Percentiles rank a stretch among this genome's conserved stretches.
phyloP scores from a whole-genome alignment of 768 basidiomycete species.

The Auriscalpium microsporum region DNA sequence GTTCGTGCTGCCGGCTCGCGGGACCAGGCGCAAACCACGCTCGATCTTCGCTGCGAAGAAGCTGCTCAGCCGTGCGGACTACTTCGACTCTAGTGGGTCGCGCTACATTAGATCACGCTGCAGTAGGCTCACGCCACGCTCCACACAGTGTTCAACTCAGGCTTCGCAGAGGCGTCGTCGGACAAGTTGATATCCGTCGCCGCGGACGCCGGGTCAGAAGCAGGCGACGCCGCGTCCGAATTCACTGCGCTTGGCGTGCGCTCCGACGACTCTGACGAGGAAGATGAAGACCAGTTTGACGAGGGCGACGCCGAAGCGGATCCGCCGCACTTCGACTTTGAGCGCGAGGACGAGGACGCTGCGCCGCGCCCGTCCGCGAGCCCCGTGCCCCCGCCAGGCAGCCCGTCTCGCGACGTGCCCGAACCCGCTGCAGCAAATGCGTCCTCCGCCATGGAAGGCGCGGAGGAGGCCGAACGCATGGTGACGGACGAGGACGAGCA shows the following conservation, averaged over 20 bases:
- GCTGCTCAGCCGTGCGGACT: slow-evolving; percentile 63
- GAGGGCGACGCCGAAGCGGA: slow-evolving; percentile 21
- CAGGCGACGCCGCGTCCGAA: slow-evolving; percentile 38
- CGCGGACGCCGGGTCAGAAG: slow-evolving; percentile 8
- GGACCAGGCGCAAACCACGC: slow-evolving; percentile 29
- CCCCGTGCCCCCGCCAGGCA: neutral
- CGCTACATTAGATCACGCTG: neutral
- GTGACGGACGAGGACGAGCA: slow-evolving; percentile 8
- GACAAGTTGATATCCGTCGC: slow-evolving; percentile 21
- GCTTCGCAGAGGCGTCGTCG: slow-evolving; percentile 51
- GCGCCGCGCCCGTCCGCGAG: neutral
- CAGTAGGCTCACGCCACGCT: neutral
- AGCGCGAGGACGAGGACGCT: slow-evolving; percentile 4
- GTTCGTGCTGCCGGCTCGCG: slow-evolving; percentile 56
- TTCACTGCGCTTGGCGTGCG: slow-evolving; percentile 28
- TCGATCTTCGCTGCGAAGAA: slow-evolving; percentile 62
- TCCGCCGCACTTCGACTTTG: slow-evolving; percentile 7
- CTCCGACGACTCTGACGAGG: slow-evolving; percentile 44
- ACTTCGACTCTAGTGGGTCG: slow-evolving; percentile 57
- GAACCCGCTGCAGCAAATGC: neutral
- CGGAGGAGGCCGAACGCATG: slow-evolving; percentile 25
- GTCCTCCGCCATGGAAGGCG: slow-evolving; percentile 27
- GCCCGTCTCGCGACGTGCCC: neutral
- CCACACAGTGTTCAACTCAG: slow-evolving; percentile 59
- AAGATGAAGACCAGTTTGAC: slow-evolving; percentile 46